Evolutionary conservation across 2,329 filamentous ascomycete species (phyloP).

Genomic region (Pseudogymnoascus sp.): DNA sequence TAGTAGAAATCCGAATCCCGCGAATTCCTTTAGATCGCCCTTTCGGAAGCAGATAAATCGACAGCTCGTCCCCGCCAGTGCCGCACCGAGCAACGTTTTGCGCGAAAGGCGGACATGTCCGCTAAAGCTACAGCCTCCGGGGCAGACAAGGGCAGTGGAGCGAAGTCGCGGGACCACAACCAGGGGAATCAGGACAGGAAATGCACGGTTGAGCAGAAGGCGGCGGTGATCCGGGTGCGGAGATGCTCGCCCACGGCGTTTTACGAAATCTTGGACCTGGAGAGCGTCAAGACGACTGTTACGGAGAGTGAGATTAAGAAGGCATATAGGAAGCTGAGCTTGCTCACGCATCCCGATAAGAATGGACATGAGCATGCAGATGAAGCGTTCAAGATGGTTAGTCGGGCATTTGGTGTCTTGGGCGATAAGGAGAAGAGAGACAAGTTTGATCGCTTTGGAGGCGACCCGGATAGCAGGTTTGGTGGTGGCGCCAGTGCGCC

Average conservation of each 20-base stretch:
- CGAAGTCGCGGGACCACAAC: slow-evolving; percentile 39
- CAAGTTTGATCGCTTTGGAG: slow-evolving; percentile 81
- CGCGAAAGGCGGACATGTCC: slow-evolving; percentile 7
- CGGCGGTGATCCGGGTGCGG: slow-evolving; percentile 81
- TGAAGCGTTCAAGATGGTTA: slow-evolving; percentile 98
- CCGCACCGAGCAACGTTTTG: slow-evolving; percentile 3
- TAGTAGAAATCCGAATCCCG: slow-evolving; percentile 2
- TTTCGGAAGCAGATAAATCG: neutral
- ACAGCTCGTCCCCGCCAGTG: neutral
- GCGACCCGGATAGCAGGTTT: slow-evolving; percentile 86
- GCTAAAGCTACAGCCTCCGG: slow-evolving; percentile 33
- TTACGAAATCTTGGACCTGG: slow-evolving; percentile 85
- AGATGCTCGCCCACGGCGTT: slow-evolving; percentile 79
- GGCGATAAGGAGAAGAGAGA: slow-evolving; percentile 89
- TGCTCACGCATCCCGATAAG: slow-evolving; percentile 97
- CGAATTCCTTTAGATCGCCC: slow-evolving; percentile 9
- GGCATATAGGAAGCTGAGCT: slow-evolving; percentile 86
- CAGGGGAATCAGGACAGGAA: slow-evolving; percentile 54
- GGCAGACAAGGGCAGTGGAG: slow-evolving; percentile 31
- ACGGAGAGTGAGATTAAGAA: slow-evolving; percentile 90
- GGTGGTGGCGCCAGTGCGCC: slow-evolving; percentile 43
- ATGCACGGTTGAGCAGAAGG: slow-evolving; percentile 84
- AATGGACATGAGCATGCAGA: slow-evolving; percentile 93
- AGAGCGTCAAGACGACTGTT: slow-evolving; percentile 52
- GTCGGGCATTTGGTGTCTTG: slow-evolving; percentile 83